Evolutionary conservation across 2,329 filamentous ascomycete genomes (phyloP).

Genomic region (Xylaria sp.): DNA sequence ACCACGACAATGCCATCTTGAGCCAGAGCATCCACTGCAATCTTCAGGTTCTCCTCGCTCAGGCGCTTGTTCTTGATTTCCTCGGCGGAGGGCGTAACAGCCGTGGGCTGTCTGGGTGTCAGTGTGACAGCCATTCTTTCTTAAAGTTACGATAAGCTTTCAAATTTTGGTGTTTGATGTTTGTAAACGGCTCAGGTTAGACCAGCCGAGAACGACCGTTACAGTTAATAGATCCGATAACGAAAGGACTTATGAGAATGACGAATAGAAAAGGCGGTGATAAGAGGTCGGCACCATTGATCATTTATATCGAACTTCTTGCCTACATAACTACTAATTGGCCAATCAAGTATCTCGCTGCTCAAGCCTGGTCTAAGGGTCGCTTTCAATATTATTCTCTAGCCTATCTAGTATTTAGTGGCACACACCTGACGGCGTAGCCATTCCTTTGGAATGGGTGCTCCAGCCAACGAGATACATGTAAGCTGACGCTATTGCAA

Average conservation of each 20-base stretch:
- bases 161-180: background rate
- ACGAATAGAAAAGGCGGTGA: slow-evolving; percentile 7
- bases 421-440: background rate
- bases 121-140: slow-evolving; percentile 28
- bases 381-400: slow-evolving; percentile 1
- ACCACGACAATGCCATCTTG: slow-evolving; percentile 68
- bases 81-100: slow-evolving; percentile 40
- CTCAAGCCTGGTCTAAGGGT: slow-evolving; percentile 9
- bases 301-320: slow-evolving; percentile 27
- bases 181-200: slow-evolving; percentile 10
- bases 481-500: slow-evolving; percentile 35
- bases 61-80: slow-evolving; percentile 57
- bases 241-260: slow-evolving; percentile 12
- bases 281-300: slow-evolving; percentile 5
- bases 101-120: slow-evolving; percentile 37
- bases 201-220: slow-evolving; percentile 1
- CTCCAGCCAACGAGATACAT: background rate
- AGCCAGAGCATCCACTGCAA: slow-evolving; percentile 62
- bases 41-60: slow-evolving; percentile 63
- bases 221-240: slow-evolving; percentile 27
- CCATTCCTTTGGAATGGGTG: slow-evolving; percentile 20
- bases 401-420: background rate
- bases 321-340: slow-evolving; percentile 4
- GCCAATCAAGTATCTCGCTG: slow-evolving; percentile 13
- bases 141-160: slow-evolving; percentile 2